Conservation (phyloP, 768 basidiomycete species). For the Gymnopilus dilepis region DNA sequence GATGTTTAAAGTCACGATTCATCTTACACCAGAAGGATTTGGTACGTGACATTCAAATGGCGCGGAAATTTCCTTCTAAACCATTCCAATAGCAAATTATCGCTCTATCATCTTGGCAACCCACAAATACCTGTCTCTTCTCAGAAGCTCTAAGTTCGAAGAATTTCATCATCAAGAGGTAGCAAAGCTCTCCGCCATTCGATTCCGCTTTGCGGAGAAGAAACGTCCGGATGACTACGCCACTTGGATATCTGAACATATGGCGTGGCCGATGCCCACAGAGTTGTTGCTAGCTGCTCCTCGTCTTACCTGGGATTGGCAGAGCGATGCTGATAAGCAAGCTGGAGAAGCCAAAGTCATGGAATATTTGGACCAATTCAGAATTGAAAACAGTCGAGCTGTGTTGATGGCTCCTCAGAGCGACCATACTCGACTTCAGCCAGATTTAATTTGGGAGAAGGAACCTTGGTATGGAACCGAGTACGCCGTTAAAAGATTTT, state of each 20-base stretch:
- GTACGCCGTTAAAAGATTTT: slow-evolving; percentile 77
- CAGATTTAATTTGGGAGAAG: slow-evolving; percentile 59
- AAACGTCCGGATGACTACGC: slow-evolving; percentile 81
- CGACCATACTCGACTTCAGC: slow-evolving; percentile 55
- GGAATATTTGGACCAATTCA: slow-evolving; percentile 65
- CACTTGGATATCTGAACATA: slow-evolving; percentile 70
- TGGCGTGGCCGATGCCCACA: slow-evolving; percentile 83
- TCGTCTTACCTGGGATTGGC: slow-evolving; percentile 77
- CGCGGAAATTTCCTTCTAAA: neutral
- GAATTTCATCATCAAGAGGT: slow-evolving; percentile 80
- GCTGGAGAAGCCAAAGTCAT: slow-evolving; percentile 55
- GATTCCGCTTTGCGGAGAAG: slow-evolving; percentile 90
- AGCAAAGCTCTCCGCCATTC: slow-evolving; percentile 68
- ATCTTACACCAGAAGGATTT: slow-evolving; percentile 86
- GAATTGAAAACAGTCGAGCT: slow-evolving; percentile 63
- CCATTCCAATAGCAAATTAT: slow-evolving; percentile 66
- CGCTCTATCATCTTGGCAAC: slow-evolving; percentile 67
- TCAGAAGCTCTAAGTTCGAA: slow-evolving; percentile 64
- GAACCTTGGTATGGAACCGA: slow-evolving; percentile 95
- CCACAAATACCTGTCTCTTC: slow-evolving; percentile 80
- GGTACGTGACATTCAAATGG: slow-evolving; percentile 52
- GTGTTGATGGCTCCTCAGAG: slow-evolving; percentile 82
- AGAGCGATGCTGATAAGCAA: slow-evolving; percentile 45
- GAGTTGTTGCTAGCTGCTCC: slow-evolving; percentile 77
- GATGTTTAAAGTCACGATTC: slow-evolving; percentile 83